phyloP scores from a whole-genome alignment of 495 filamentous ascomycete species.

The Talaromyces nanjingensis region DNA sequence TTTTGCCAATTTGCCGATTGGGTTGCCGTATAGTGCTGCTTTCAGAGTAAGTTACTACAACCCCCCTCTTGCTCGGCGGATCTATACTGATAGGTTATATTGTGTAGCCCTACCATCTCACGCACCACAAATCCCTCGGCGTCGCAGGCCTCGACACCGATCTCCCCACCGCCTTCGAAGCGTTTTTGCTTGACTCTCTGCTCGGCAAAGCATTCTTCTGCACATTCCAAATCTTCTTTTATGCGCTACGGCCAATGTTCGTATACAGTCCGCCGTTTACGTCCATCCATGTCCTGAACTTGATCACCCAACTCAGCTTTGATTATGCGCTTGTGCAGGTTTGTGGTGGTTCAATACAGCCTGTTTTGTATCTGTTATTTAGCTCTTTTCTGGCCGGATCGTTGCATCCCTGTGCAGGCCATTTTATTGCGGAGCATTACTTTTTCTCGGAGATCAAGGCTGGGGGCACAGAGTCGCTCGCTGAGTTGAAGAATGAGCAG shows the following conservation, averaged over 20 bases:
- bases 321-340: constrained; percentile 59
- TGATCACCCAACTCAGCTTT: constrained; percentile 68
- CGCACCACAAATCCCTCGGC: constrained; percentile 97
- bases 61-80: too few relatives aligned
- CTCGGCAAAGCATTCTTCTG: constrained; percentile 98
- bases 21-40: constrained; percentile 89
- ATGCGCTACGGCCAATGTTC: constrained; percentile 95
- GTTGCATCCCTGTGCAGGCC: constrained; percentile 89
- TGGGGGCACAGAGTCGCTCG: constrained; percentile 50
- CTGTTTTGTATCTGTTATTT: constrained; percentile 70
- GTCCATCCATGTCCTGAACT: constrained; percentile 73
- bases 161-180: constrained; percentile 87
- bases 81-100: too few relatives aligned
- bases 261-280: constrained; percentile 88
- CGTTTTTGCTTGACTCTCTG: constrained; percentile 90
- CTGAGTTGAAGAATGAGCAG: constrained; percentile 23
- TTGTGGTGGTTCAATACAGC: constrained; percentile 46
- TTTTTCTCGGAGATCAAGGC: constrained; percentile 70
- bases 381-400: constrained; percentile 90
- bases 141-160: constrained; percentile 96
- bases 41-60: constrained; percentile 84
- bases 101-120: constrained; percentile 91
- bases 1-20: constrained; percentile 93
- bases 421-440: constrained; percentile 99
- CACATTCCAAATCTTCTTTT: constrained; percentile 99